Evolutionary conservation across 345 rosid species (phyloP), one percentile per base, ranked within the genome.

Genomic region (Lepidium sativum): DNA sequence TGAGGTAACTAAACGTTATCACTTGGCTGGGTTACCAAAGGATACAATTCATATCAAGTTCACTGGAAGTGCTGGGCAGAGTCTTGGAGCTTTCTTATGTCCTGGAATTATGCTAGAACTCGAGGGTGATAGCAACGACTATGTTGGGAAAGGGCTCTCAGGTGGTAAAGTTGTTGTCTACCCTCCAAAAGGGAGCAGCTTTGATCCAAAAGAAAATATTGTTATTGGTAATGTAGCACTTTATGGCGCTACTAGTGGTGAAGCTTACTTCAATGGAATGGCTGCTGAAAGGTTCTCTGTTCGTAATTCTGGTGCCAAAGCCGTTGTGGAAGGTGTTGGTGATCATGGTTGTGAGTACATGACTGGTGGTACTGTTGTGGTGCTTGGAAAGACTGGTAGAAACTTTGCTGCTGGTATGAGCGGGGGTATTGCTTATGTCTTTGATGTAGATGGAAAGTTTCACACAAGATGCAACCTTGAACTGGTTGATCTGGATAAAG

Each of bases 381-480:
- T 95, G 57, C 96, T 95, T 13, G 99, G 99, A 31, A 91, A 86
- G 78, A 91, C 99, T 18, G 99, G 98, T 45, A 85, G 98, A 79
- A 95, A 95, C 75, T 95, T 95, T 69, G 99, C 99, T 65, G 98
- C 99, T 9, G 99, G 99, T 56, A 95, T 95, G 99, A 95, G 99
- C 75, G 99, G 99, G 23, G 99, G 99, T 71, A 45, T 88, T 63
- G 99, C 99, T 49, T 95, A 88, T 73, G 91, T 95, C 68, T 81
- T 95, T 47, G 98, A 95, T 68, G 72, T 76, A 32, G 98, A 91
- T 65, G 91, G 90, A 2, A 91, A 79, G 69, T 95, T 95, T 58
- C 77, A 70, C 13, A 82, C 95, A 5, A 80, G 96, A 34, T 95
- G 99, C 81, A 95, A 95, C 61, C 73, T 50, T 33, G 99, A 95